Percentiles rank a stretch among this genome's conserved stretches.
These are phyloP conservation scores for Inonotus obliquus DNA, from an alignment of 1,284 basidiomycete species.

Conservation along the genomic window DNA sequence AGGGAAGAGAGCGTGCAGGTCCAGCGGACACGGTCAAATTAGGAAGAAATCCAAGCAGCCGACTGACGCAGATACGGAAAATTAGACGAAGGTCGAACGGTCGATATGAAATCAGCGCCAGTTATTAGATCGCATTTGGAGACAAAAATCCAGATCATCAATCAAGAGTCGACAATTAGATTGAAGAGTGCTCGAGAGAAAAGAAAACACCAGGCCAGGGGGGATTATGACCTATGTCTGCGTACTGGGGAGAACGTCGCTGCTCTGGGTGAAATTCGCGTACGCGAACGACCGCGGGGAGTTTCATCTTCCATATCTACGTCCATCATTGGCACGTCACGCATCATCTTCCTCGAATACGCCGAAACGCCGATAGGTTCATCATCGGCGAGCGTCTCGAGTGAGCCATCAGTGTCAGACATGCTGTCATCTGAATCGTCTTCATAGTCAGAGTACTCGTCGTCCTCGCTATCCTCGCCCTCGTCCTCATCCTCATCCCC, in stretches of 20 bases:
- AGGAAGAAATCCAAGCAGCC: neutral
- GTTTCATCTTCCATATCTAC: conserved; percentile 6
- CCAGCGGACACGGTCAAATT: neutral
- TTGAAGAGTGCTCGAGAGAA: neutral
- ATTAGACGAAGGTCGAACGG: neutral
- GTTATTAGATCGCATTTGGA: neutral
- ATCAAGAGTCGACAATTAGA: neutral
- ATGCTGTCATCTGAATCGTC: conserved; percentile 29
- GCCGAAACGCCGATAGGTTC: neutral
- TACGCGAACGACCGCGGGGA: conserved; percentile 15
- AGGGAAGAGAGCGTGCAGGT: neutral
- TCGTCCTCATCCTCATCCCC: conserved; percentile 29
- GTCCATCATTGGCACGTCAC: neutral
- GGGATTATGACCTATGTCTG: conserved; percentile 2
- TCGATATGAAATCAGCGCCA: neutral
- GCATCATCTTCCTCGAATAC: neutral
- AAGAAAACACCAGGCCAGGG: neutral
- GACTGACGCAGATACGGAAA: neutral
- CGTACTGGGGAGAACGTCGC: conserved; percentile 7
- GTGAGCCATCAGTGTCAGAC: conserved; percentile 23
- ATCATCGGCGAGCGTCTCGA: conserved; percentile 12
- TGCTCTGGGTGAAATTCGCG: conserved; percentile 9
- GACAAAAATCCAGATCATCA: neutral
- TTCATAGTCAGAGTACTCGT: conserved; percentile 1
- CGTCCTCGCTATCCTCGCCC: conserved; percentile 4